Conservation (phyloP, 108 stramenopile genomes). For the Cyclotella sp. region DNA sequence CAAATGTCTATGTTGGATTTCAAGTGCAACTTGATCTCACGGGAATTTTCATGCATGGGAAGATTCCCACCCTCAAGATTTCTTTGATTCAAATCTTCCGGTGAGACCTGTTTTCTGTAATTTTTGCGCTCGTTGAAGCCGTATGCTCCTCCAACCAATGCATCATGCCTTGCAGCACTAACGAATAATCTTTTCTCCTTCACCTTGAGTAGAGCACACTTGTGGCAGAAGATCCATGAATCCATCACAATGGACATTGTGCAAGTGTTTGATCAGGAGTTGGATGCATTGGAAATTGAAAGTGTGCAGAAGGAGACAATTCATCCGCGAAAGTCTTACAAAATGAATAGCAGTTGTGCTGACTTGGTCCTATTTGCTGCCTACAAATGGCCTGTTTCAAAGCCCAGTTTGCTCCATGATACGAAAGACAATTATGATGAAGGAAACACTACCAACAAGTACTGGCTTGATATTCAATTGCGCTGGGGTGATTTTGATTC, state of each 20-base stretch:
- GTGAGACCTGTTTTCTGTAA: conserved; percentile 8
- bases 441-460: conserved; percentile 95
- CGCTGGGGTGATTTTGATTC: conserved; percentile 99
- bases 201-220: conserved; percentile 79
- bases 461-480: conserved; percentile 99
- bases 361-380: conserved; percentile 98
- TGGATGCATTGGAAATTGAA: conserved; percentile 98
- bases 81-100: conserved; percentile 91
- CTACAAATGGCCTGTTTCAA: conserved; percentile 98
- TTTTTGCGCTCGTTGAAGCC: too few relatives aligned
- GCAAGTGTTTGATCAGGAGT: conserved; percentile 98
- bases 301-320: conserved; percentile 99
- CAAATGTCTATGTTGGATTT: conserved; percentile 99
- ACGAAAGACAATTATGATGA: conserved; percentile 95
- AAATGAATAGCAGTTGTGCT: conserved; percentile 99
- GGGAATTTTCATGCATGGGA: conserved; percentile 99
- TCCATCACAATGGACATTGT: conserved; percentile 98
- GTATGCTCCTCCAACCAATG: not conserved
- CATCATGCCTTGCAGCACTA: not conserved
- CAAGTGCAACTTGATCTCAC: conserved; percentile 99
- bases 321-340: conserved; percentile 99
- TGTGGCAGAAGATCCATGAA: conserved; percentile 99
- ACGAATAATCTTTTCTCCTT: conserved; percentile 40
- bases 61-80: conserved; percentile 98
- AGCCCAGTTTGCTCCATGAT: conserved; percentile 97